Conservation (phyloP, 805 yeast species). For the Candida chilensis region DNA sequence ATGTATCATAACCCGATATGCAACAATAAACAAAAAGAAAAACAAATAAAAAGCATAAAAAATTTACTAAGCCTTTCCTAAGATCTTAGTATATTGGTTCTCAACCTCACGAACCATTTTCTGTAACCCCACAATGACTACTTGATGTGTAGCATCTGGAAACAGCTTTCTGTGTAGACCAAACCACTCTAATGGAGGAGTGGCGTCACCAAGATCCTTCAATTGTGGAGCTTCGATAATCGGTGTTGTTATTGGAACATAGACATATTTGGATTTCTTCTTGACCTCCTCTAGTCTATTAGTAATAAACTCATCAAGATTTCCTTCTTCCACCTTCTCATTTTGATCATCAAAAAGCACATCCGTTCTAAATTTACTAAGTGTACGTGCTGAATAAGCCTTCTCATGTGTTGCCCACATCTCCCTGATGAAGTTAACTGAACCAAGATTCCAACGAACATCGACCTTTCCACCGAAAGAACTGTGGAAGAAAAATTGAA, state of each 20-base stretch:
- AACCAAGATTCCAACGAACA: constrained; percentile 89
- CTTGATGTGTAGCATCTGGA: constrained; percentile 82
- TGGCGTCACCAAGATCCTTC: constrained; percentile 89
- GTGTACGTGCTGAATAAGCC: constrained; percentile 53
- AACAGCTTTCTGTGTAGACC: constrained; percentile 83
- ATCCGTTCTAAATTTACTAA: constrained; percentile 19
- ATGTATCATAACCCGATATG: no score
- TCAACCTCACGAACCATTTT: constrained; percentile 65
- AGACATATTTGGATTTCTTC: constrained; percentile 32
- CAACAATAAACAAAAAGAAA: no score
- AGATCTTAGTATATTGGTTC: constrained; percentile 34
- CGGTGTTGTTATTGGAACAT: constrained; percentile 65
- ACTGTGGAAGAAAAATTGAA: constrained; percentile 63
- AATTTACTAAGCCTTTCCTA: constrained; percentile 28
- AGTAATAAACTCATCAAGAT: constrained; percentile 6
- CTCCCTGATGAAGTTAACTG: constrained; percentile 81
- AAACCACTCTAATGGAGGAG: constrained; percentile 98
- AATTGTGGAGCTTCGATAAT: constrained; percentile 83
- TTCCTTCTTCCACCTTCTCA: constrained; percentile 6
- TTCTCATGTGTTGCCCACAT: constrained; percentile 85
- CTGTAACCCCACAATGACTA: constrained; percentile 66
- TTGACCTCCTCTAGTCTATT: constrained; percentile 17
- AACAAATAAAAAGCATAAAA: no score
- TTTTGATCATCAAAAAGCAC: constrained; percentile 15
- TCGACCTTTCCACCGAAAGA: constrained; percentile 86